Percentiles rank a stretch among this genome's conserved stretches.
Evolutionary conservation across 2,329 filamentous ascomycete species (phyloP).

Genomic region (Esteya vermicola): DNA sequence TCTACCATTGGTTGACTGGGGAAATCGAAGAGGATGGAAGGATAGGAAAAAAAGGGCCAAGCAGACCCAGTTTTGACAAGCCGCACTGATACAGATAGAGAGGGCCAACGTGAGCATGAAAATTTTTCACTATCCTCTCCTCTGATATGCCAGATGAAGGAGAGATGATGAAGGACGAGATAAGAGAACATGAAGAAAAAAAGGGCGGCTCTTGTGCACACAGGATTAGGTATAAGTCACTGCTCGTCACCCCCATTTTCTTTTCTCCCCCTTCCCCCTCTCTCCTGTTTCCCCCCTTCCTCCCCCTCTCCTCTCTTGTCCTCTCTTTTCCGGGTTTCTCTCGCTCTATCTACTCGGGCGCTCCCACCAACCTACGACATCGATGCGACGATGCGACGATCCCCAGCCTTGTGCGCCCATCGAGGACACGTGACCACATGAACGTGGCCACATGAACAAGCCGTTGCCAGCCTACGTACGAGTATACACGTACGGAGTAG

Average conservation of each 20-base stretch:
- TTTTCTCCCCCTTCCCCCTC: not conserved
- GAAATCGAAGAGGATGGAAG: not conserved
- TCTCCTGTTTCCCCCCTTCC: not conserved
- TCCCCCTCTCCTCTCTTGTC: not conserved
- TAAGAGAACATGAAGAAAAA: not conserved
- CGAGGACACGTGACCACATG: no score
- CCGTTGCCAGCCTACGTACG: no score
- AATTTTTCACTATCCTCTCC: slow-evolving; percentile 2
- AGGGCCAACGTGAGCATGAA: slow-evolving; percentile 1
- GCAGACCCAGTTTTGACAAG: not conserved
- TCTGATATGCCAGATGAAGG: slow-evolving; percentile 2
- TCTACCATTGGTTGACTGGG: no score
- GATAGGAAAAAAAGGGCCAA: not conserved
- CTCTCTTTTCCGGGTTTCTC: not conserved
- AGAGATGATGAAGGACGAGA: not conserved
- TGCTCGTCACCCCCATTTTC: not conserved
- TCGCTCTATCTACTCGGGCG: no score
- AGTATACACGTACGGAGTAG: no score
- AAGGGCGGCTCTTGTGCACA: no score
- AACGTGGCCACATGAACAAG: no score
- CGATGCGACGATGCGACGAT: no score
- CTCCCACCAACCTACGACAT: no score
- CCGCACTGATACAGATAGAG: not conserved
- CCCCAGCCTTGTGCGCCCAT: no score
- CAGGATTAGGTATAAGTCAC: no score